Evolutionary conservation across 768 basidiomycete genomes (phyloP).

Genomic region (Cyathus striatus): DNA sequence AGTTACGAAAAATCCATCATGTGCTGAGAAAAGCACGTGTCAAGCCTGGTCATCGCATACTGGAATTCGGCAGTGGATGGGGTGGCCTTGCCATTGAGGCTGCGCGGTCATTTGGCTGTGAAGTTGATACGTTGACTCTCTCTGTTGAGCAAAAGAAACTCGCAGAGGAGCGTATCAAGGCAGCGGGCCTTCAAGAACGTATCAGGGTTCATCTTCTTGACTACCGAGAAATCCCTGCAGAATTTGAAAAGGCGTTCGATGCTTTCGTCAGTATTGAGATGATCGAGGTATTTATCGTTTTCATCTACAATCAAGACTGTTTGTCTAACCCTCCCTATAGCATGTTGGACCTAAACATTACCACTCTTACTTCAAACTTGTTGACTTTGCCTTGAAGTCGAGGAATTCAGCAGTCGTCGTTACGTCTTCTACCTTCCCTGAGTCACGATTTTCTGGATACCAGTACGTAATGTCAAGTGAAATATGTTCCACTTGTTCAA

Average conservation of each 20-base stretch:
- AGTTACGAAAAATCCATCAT: constrained; percentile 77
- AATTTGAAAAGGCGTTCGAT: constrained; percentile 79
- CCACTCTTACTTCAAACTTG: constrained; percentile 67
- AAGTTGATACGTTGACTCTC: constrained; percentile 86
- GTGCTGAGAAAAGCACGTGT: constrained; percentile 77
- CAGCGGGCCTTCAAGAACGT: constrained; percentile 60
- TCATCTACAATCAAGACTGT: constrained; percentile 23
- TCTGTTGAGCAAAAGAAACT: constrained; percentile 84
- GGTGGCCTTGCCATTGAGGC: constrained; percentile 88
- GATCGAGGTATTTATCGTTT: constrained; percentile 51
- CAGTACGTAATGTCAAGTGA: constrained; percentile 43
- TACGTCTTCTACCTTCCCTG: constrained; percentile 66
- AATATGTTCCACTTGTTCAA: constrained; percentile 2
- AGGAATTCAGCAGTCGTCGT: constrained; percentile 64
- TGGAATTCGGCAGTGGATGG: constrained; percentile 95
- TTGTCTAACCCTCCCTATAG: constrained; percentile 15
- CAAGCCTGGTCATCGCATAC: constrained; percentile 70
- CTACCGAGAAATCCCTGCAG: constrained; percentile 81
- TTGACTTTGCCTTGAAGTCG: constrained; percentile 73
- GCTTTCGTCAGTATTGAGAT: constrained; percentile 77
- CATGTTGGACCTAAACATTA: constrained; percentile 56
- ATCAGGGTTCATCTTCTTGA: constrained; percentile 88
- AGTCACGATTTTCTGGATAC: constrained; percentile 61
- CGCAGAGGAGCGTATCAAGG: constrained; percentile 78
- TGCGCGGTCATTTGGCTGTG: no score